Evolutionary conservation across 2,329 filamentous ascomycete species (phyloP).

Genomic region (Stylonectria norvegica): DNA sequence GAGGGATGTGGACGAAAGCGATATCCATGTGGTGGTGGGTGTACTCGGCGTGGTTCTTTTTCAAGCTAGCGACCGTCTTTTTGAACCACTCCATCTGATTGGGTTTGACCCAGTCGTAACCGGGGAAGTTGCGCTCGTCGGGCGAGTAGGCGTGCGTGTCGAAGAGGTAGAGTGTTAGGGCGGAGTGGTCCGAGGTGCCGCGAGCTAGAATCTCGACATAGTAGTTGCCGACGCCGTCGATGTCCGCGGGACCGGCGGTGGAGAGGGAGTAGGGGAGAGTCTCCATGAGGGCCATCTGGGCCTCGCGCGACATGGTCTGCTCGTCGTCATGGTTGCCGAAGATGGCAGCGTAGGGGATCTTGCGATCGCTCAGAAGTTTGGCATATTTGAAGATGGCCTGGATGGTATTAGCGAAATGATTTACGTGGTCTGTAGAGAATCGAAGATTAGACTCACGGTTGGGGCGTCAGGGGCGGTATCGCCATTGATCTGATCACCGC

Average conservation of each 20-base stretch:
- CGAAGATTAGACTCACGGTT: constrained; percentile 52
- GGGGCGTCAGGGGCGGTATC: constrained; percentile 89
- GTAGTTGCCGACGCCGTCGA: constrained; percentile 94
- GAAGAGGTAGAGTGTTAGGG: constrained; percentile 89
- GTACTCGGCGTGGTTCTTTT: constrained; percentile 77
- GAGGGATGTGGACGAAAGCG: constrained; percentile 94
- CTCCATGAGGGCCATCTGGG: constrained; percentile 83
- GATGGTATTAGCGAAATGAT: constrained; percentile 13
- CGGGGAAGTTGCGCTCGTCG: constrained; percentile 81
- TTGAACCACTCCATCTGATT: constrained; percentile 95
- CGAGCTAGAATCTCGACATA: constrained; percentile 84
- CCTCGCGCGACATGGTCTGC: constrained; percentile 69
- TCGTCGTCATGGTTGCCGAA: constrained; percentile 99
- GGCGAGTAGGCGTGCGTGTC: constrained; percentile 92
- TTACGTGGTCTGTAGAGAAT: background rate
- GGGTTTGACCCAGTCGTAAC: constrained; percentile 96
- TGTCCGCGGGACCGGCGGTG: constrained; percentile 73
- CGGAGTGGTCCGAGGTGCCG: constrained; percentile 77
- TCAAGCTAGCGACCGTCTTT: constrained; percentile 68
- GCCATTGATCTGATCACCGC: constrained; percentile 93
- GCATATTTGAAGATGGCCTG: constrained; percentile 91
- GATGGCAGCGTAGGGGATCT: constrained; percentile 88
- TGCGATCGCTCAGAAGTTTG: constrained; percentile 76
- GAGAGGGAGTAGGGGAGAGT: constrained; percentile 86
- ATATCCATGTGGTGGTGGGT: constrained; percentile 91